These are phyloP conservation scores for Candolleomyces eurysporus DNA, from an alignment of 768 basidiomycete genomes.

Conservation along the genomic window DNA sequence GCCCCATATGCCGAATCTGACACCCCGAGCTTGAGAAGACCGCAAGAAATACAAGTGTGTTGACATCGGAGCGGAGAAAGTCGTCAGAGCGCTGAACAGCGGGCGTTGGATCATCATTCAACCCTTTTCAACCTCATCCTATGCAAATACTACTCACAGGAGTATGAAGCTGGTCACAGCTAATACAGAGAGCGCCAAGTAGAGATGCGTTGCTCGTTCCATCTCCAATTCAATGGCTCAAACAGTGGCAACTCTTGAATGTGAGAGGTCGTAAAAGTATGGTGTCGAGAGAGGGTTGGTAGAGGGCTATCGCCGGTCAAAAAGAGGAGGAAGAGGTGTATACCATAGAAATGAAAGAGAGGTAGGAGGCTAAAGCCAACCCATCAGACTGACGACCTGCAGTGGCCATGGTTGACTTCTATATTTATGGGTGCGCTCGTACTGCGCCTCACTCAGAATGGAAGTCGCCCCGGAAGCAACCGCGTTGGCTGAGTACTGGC, in stretches of 20 bases:
- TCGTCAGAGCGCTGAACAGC: constrained; percentile 20
- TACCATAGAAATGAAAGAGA: neutral
- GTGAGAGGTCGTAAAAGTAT: neutral
- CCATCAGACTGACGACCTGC: neutral
- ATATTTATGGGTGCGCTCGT: neutral
- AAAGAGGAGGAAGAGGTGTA: neutral
- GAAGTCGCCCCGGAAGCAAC: neutral
- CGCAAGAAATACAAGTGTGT: constrained; percentile 34
- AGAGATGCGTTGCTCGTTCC: constrained; percentile 10
- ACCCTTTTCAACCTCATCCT: neutral
- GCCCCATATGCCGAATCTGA: constrained; percentile 42
- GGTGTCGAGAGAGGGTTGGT: neutral
- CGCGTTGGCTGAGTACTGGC: too few species aligned
- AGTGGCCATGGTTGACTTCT: too few species aligned
- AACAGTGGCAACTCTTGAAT: neutral
- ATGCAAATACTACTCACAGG: constrained; percentile 16
- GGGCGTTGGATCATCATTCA: constrained; percentile 11
- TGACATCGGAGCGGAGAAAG: constrained; percentile 32
- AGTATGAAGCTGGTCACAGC: constrained; percentile 26
- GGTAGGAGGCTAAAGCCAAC: neutral
- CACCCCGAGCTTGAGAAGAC: constrained; percentile 35
- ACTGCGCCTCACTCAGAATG: neutral
- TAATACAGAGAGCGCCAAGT: constrained; percentile 23
- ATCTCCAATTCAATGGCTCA: neutral
- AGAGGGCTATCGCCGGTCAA: neutral